Evolutionary conservation across 495 filamentous ascomycete species (phyloP).

Genomic region (Penicillium malachiteum): DNA sequence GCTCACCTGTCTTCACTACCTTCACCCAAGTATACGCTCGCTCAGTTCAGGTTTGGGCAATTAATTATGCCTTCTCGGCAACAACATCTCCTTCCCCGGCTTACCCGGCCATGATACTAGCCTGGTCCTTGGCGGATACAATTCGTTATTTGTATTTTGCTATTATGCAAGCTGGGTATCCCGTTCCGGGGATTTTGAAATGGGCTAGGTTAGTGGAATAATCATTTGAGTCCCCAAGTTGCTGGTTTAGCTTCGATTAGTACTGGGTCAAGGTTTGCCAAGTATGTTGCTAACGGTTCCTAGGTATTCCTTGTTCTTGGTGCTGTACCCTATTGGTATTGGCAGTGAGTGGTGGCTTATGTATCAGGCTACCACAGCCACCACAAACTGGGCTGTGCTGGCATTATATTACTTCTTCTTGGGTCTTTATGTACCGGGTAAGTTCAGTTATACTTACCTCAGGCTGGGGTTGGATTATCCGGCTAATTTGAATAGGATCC

Average conservation of each 20-base stretch:
- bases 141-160: constrained; percentile 55
- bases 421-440: constrained; percentile 69
- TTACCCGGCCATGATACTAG: constrained; percentile 51
- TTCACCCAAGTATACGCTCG: constrained; percentile 53
- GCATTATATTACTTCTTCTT: constrained; percentile 46
- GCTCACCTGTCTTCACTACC: constrained; percentile 53
- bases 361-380: constrained; percentile 32
- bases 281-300: background rate
- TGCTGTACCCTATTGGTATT: constrained; percentile 56
- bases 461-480: background rate
- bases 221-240: background rate
- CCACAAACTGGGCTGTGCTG: constrained; percentile 19
- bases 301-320: constrained; percentile 53
- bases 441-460: constrained; percentile 30
- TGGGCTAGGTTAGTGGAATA: constrained; percentile 39
- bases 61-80: constrained; percentile 42
- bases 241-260: background rate
- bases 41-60: constrained; percentile 53
- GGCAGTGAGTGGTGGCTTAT: constrained; percentile 51
- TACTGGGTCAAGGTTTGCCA: too few species aligned
- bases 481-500: constrained; percentile 51
- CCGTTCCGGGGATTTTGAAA: constrained; percentile 34
- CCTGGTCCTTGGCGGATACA: constrained; percentile 52
- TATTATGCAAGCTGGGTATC: constrained; percentile 25
- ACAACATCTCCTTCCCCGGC: constrained; percentile 28